Conservation (phyloP, 176 grass and related monocot genomes). For the Poa annua region DNA sequence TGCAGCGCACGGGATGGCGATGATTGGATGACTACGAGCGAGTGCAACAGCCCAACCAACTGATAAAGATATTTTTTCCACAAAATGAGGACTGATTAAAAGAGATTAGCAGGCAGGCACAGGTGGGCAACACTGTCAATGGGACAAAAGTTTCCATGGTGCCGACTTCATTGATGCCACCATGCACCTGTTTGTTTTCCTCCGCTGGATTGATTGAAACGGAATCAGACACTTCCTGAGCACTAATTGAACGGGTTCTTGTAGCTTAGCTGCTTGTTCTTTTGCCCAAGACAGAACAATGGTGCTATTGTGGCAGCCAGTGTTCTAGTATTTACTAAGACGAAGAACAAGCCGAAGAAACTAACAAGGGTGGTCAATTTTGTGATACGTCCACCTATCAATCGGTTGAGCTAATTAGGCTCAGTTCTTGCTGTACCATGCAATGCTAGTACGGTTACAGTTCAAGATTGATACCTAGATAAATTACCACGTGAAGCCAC, state of each 20-base stretch:
- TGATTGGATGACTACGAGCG: constrained; percentile 44
- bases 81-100: not conserved
- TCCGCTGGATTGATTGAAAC: constrained; percentile 28
- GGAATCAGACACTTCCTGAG: not conserved
- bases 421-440: not conserved
- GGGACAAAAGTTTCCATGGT: constrained; percentile 2
- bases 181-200: constrained; percentile 19
- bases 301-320: not conserved
- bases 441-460: not conserved
- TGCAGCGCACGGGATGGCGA: constrained; percentile 8
- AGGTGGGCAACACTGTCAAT: not conserved
- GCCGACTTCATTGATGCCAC: constrained; percentile 34
- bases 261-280: constrained; percentile 37
- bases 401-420: not conserved
- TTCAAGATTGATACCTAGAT: constrained; percentile 1
- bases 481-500: not conserved
- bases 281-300: constrained; percentile 1
- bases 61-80: not conserved
- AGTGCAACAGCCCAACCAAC: constrained; percentile 24
- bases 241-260: constrained; percentile 1
- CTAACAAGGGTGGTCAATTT: not conserved
- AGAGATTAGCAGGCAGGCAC: not conserved
- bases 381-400: not conserved
- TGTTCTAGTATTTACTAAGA: not conserved
- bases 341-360: not conserved